Conservation (phyloP, 176 grass and related monocot genomes). For the Eleusine coracana region DNA sequence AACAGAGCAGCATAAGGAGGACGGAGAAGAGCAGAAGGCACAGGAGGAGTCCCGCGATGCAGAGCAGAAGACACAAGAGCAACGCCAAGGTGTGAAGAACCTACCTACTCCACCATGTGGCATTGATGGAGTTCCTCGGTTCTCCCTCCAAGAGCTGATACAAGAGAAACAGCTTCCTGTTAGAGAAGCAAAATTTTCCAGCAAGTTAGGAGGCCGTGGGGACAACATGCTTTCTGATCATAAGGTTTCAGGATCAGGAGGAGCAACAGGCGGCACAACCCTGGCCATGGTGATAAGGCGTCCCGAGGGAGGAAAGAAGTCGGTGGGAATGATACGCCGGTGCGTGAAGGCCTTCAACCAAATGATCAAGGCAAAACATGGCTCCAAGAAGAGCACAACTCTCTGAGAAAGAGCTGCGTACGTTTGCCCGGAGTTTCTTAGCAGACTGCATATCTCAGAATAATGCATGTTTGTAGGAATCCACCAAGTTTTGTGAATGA, state of each 20-base stretch:
- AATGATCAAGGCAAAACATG: constrained; percentile 71
- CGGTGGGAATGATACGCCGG: constrained; percentile 54
- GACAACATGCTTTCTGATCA: constrained; percentile 28
- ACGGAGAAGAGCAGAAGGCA: constrained; percentile 15
- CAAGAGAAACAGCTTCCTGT: constrained; percentile 60
- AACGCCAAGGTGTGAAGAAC: constrained; percentile 18
- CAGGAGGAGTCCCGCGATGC: background rate
- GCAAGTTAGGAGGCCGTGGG: background rate
- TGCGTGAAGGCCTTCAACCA: constrained; percentile 78
- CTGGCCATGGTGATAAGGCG: constrained; percentile 54
- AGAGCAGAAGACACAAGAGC: constrained; percentile 27
- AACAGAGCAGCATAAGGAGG: constrained; percentile 18
- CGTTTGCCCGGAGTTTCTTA: constrained; percentile 31
- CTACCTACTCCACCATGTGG: background rate
- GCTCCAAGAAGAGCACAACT: constrained; percentile 64
- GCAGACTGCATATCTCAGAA: constrained; percentile 34
- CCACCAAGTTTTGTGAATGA: constrained; percentile 27
- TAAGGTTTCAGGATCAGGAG: constrained; percentile 19
- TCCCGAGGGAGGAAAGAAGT: constrained; percentile 46
- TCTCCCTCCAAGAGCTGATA: constrained; percentile 77
- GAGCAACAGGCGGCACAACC: constrained; percentile 22
- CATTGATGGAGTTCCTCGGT: constrained; percentile 31
- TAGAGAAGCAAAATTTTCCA: constrained; percentile 44
- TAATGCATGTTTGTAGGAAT: constrained; percentile 33
- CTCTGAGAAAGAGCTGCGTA: constrained; percentile 48